phyloP scores from a whole-genome alignment of 352 stramenopile genomes.

The Globisporangium polare region DNA sequence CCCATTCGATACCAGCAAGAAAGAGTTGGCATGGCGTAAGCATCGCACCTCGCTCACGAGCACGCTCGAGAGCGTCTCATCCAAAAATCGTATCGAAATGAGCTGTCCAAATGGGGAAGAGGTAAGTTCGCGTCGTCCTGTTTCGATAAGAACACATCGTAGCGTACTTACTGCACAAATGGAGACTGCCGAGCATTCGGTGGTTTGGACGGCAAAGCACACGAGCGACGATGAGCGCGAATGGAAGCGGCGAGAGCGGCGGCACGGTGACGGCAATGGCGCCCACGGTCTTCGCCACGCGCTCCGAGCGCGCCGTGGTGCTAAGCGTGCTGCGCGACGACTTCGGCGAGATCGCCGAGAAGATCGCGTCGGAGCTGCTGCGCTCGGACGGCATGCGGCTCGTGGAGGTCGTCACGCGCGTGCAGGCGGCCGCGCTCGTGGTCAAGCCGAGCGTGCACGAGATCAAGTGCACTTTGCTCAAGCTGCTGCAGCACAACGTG shows the following conservation, averaged over 20 bases:
- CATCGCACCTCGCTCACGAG: slow-evolving; percentile 73
- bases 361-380: slow-evolving; percentile 56
- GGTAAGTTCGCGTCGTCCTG: too few relatives aligned
- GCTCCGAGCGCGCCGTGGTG: slow-evolving; percentile 70
- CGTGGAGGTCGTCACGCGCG: slow-evolving; percentile 54
- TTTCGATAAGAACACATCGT: too few relatives aligned
- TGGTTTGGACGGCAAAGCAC: slow-evolving; percentile 4
- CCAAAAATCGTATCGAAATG: too few relatives aligned
- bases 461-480: slow-evolving; percentile 81
- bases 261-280: not conserved
- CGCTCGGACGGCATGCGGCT: slow-evolving; percentile 65
- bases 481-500: slow-evolving; percentile 87
- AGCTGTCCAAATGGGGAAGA: too few relatives aligned
- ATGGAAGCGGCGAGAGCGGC: not conserved
- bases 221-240: slow-evolving; percentile 2
- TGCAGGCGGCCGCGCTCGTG: slow-evolving; percentile 34
- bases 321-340: slow-evolving; percentile 76
- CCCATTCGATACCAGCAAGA: too few relatives aligned
- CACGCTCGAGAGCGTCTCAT: slow-evolving; percentile 74
- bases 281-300: slow-evolving; percentile 43
- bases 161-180: too few relatives aligned
- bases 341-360: slow-evolving; percentile 67
- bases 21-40: not conserved
- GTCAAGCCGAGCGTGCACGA: slow-evolving; percentile 53
- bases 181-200: too few relatives aligned